A percentile compares a stretch with the other conserved stretches of the same genome.
phyloP scores from a whole-genome alignment of 495 filamentous ascomycete genomes.

The Aspergillus avenaceus region DNA sequence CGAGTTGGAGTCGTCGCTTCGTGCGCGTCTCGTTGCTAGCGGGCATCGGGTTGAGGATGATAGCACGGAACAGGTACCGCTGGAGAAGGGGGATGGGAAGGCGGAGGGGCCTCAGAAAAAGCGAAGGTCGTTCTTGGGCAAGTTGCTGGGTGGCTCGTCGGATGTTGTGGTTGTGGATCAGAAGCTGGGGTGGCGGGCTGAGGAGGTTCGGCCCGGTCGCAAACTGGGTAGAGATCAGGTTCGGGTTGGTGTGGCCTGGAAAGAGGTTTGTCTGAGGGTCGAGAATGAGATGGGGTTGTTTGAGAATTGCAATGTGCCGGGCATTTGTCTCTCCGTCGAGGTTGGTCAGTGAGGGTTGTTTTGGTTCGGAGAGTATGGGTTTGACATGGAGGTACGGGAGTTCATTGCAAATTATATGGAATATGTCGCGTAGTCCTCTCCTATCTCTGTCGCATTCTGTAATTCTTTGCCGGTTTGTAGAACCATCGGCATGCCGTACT shows the following conservation, averaged over 20 bases:
- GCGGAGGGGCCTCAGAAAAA: no score
- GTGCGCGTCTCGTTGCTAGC: not conserved
- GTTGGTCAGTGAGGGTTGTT: no score
- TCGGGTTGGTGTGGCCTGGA: not conserved
- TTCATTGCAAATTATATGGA: no score
- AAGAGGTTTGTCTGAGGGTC: not conserved
- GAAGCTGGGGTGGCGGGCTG: not conserved
- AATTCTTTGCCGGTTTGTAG: no score
- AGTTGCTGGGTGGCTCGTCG: not conserved
- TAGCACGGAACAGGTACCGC: not conserved
- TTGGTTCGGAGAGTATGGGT: no score
- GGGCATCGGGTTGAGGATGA: not conserved
- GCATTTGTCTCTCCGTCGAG: not conserved
- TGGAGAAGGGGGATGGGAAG: no score
- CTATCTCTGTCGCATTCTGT: no score
- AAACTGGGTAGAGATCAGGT: not conserved
- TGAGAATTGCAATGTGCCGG: not conserved
- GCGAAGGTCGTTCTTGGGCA: not conserved
- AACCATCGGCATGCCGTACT: no score
- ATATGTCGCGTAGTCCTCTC: no score
- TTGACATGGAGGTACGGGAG: no score
- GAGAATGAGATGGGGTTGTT: not conserved
- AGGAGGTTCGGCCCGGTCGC: not conserved
- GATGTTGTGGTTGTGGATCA: not conserved
- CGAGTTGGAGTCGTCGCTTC: not conserved